phyloP scores from a whole-genome alignment of 2,329 filamentous ascomycete genomes.

The Bipolaris zeicola region DNA sequence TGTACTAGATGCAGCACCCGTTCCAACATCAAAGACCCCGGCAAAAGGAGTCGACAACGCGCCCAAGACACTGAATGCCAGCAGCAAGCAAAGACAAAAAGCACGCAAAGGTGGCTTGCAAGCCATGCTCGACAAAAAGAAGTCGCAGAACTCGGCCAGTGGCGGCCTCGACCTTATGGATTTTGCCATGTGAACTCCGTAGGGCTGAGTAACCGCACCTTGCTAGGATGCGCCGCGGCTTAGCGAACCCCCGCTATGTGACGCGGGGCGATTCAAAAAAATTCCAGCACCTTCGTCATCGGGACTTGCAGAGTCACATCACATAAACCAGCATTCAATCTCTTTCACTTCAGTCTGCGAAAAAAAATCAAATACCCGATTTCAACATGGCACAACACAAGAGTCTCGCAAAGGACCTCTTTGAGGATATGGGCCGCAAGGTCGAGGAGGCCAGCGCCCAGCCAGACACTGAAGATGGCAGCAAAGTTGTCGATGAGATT shows the following conservation, averaged over 20 bases:
- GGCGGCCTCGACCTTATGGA: slow-evolving; percentile 59
- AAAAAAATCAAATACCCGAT: neutral
- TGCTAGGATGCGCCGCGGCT: slow-evolving; percentile 29
- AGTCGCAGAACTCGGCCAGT: slow-evolving; percentile 41
- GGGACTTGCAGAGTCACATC: slow-evolving; percentile 9
- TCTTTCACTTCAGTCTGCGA: neutral
- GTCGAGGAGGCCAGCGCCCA: slow-evolving; percentile 50
- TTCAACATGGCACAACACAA: slow-evolving; percentile 42
- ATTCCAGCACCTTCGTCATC: slow-evolving; percentile 34
- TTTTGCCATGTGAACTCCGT: slow-evolving; percentile 54
- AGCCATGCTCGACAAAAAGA: slow-evolving; percentile 58
- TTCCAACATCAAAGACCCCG: slow-evolving; percentile 1
- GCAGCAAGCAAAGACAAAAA: slow-evolving; percentile 62
- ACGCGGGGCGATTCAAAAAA: slow-evolving; percentile 45
- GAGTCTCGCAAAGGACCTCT: slow-evolving; percentile 55
- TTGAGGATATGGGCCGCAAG: slow-evolving; percentile 59
- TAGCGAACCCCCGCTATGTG: slow-evolving; percentile 32
- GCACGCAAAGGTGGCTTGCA: slow-evolving; percentile 61
- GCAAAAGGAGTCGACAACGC: slow-evolving; percentile 18
- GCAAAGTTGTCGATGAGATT: slow-evolving; percentile 59
- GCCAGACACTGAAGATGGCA: slow-evolving; percentile 43
- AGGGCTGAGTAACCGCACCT: slow-evolving; percentile 33
- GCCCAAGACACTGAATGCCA: slow-evolving; percentile 48
- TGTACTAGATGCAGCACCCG: slow-evolving; percentile 1
- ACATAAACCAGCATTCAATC: neutral